Evolutionary conservation across 106 monocot genomes (phyloP).

Genomic region (Allium sativum): DNA sequence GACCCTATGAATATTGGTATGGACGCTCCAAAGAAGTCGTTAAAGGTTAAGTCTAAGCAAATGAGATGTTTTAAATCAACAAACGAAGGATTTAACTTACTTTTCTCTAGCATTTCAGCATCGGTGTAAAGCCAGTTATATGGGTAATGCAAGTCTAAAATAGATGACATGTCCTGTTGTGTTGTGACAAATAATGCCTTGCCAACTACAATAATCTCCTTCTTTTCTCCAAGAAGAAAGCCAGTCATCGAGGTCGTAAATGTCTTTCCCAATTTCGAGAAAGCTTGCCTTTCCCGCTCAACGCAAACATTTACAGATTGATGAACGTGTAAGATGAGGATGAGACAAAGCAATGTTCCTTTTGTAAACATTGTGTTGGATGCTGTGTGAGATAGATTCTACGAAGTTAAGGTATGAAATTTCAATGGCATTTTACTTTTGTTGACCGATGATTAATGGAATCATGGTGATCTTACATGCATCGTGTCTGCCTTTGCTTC

Average conservation of each 20-base stretch:
- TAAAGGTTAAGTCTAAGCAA: background rate
- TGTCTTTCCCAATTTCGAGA: background rate
- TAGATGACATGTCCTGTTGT: background rate
- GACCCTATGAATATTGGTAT: slow-evolving; percentile 11
- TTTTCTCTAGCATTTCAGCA: background rate
- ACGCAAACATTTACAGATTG: too few relatives aligned
- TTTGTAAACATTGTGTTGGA: too few relatives aligned
- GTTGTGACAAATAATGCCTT: background rate
- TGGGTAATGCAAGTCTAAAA: background rate
- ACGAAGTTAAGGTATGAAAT: too few relatives aligned
- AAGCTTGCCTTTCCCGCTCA: slow-evolving; percentile 1
- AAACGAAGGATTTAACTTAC: slow-evolving; percentile 4
- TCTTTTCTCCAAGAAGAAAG: background rate
- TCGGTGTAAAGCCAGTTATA: too few relatives aligned
- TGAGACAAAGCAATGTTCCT: too few relatives aligned
- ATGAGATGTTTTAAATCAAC: background rate
- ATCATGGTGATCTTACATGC: too few relatives aligned
- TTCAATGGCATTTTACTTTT: too few relatives aligned
- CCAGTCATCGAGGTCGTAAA: background rate
- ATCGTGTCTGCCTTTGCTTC: too few relatives aligned
- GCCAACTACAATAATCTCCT: background rate
- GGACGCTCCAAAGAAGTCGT: background rate
- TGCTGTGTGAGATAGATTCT: too few relatives aligned
- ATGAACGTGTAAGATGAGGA: too few relatives aligned
- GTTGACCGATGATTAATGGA: too few relatives aligned